Conservation (phyloP, 2,329 filamentous ascomycete species). For the Amauroascus niger region DNA sequence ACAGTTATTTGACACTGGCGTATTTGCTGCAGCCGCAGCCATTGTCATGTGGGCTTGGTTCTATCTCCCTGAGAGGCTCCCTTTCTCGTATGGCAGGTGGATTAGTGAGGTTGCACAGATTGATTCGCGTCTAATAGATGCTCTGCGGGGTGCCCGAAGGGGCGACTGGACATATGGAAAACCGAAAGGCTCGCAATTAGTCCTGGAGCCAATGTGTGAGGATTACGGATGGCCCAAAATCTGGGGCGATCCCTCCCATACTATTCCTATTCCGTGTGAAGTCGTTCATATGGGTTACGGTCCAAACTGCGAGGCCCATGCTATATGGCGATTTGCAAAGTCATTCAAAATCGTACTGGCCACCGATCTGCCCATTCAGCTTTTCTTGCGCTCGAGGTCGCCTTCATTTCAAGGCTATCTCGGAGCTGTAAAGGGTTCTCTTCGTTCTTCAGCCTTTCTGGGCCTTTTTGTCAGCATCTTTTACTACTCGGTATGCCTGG, state of each 20-base stretch:
- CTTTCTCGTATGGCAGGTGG: slow-evolving; percentile 68
- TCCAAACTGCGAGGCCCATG: slow-evolving; percentile 58
- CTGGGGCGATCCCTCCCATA: slow-evolving; percentile 62
- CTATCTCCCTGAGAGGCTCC: slow-evolving; percentile 61
- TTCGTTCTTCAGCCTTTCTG: slow-evolving; percentile 66
- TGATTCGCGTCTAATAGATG: slow-evolving; percentile 63
- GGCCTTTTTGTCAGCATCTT: slow-evolving; percentile 68
- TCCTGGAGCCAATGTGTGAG: slow-evolving; percentile 61
- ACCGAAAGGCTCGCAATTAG: slow-evolving; percentile 58
- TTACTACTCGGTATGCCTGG: slow-evolving; percentile 76
- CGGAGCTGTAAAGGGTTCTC: slow-evolving; percentile 49
- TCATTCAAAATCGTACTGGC: slow-evolving; percentile 65
- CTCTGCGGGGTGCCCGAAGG: slow-evolving; percentile 56
- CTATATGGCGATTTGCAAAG: slow-evolving; percentile 54
- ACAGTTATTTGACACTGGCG: slow-evolving; percentile 51
- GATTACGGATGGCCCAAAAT: slow-evolving; percentile 59
- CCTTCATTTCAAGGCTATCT: slow-evolving; percentile 39
- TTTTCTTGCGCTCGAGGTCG: slow-evolving; percentile 50
- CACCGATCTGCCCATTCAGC: slow-evolving; percentile 66
- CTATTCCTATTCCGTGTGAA: slow-evolving; percentile 68
- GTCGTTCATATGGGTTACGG: slow-evolving; percentile 73
- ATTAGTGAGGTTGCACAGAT: slow-evolving; percentile 67
- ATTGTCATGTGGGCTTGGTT: slow-evolving; percentile 87
- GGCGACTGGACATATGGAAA: slow-evolving; percentile 61
- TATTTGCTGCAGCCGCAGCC: slow-evolving; percentile 63